Conservation (phyloP, 805 yeast genomes). For the Ogataea henricii region DNA sequence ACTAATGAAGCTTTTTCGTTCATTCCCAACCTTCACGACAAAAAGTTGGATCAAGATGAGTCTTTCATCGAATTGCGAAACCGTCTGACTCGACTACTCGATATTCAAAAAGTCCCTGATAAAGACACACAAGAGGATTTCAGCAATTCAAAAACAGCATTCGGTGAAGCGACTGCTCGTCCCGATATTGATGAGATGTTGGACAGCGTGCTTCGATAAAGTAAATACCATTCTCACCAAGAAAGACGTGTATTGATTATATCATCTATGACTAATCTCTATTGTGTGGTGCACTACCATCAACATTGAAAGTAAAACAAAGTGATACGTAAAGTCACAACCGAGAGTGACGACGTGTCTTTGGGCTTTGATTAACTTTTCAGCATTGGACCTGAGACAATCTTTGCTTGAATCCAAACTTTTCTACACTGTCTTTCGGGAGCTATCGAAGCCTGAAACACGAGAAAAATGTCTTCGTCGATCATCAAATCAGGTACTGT, state of each 20-base stretch:
- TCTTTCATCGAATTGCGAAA: background rate
- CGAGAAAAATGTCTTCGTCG: conserved; percentile 22
- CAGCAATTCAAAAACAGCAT: background rate
- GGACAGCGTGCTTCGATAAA: background rate
- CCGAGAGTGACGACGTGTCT: background rate
- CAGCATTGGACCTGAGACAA: background rate
- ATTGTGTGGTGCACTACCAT: conserved; percentile 1
- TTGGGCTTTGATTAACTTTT: no score
- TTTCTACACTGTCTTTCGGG: background rate
- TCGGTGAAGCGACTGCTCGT: background rate
- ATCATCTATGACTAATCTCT: background rate
- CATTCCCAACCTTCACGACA: conserved; percentile 15
- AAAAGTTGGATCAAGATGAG: background rate
- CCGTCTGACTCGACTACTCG: conserved; percentile 8
- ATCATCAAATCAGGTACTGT: conserved; percentile 35
- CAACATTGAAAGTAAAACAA: background rate
- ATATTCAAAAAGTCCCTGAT: conserved; percentile 2
- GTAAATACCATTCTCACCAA: no score
- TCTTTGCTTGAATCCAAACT: background rate
- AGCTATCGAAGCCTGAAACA: background rate
- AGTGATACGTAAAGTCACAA: conserved; percentile 4
- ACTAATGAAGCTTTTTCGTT: conserved; percentile 4
- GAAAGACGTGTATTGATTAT: background rate
- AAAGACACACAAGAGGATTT: background rate
- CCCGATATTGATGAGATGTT: conserved; percentile 7